Evolutionary conservation across 257 asterid species (phyloP), one percentile per base, ranked within the genome.

Genomic region (Fraxinus anomala): DNA sequence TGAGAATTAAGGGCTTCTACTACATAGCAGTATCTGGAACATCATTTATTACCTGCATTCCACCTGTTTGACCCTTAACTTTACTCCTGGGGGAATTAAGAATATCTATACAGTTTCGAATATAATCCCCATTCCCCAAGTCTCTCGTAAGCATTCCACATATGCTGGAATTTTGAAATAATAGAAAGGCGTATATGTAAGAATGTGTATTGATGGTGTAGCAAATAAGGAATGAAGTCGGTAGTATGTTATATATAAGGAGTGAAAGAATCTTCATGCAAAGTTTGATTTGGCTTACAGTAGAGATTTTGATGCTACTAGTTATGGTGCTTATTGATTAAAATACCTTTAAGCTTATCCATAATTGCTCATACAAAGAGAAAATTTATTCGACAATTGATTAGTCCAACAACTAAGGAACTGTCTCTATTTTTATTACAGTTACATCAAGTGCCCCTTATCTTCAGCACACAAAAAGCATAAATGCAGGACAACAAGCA

Each of bases 221-320:
- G 51, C 5, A 42, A 42, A 11, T 42, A 42, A 42, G 17, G 51
- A 42, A 42, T 5, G 59, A 14, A 4, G 59, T 47, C 21, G 7
- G 21, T 16, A 47, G 7, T 14, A 2, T 47, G 21, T 47, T 47
- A 16, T 16, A 16, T 11, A 16, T 16, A 47, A 47, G 21, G 59
- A 47, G 21, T 5, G 7, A 47, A 47, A 16, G 59, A 47, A 47
- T 47, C 59, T 47, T 16, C 21, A 42, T 16, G n/a, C 21, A 13
- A 56, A 56, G 28, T 56, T 56, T 56, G 13, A n/a, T 56, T 56
- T 56, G 65, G 28, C 65, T 54, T 19, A 54, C 65, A 26, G 73
- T 31, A 37, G 23, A 70, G 71, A 61, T 23, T 39, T 47, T 77
- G 71, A 44, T 56, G 76, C 65, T 26, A 30, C 66, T 77, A 68